Evolutionary conservation across 78 protist species (phyloP).

Genomic region (Dictyostelium firmibasis): DNA sequence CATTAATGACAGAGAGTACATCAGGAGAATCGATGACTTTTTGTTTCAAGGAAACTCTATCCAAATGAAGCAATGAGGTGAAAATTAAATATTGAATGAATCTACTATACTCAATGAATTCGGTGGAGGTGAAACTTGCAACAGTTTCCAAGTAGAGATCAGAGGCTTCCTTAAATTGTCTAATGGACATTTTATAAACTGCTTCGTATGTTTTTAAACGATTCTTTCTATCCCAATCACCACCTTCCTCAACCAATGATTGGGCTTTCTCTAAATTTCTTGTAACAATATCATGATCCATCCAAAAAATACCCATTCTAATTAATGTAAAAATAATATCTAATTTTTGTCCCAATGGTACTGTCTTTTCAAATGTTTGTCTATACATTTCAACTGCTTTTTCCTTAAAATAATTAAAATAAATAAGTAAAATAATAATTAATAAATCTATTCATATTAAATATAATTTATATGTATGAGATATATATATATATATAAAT

Average conservation of each 20-base stretch:
- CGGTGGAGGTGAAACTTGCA: constrained; percentile 92
- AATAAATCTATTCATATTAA: neutral
- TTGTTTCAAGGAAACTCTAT: constrained; percentile 78
- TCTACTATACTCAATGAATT: constrained; percentile 85
- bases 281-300: constrained; percentile 84
- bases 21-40: constrained; percentile 96
- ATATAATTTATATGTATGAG: no score
- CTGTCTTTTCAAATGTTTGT: constrained; percentile 90
- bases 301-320: constrained; percentile 93
- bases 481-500: neutral
- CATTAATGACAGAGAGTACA: constrained; percentile 85
- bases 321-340: constrained; percentile 89
- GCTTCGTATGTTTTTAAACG: constrained; percentile 97
- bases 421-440: neutral
- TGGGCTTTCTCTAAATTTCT: constrained; percentile 88
- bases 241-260: constrained; percentile 88
- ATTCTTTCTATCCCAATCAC: constrained; percentile 99
- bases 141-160: constrained; percentile 88
- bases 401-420: constrained; percentile 32
- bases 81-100: constrained; percentile 91
- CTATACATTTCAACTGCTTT: constrained; percentile 72
- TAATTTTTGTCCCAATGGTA: constrained; percentile 93
- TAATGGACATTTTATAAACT: constrained; percentile 73
- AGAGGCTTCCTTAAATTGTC: constrained; percentile 92
- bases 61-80: constrained; percentile 81